These are phyloP conservation scores for Aspergillus affinis DNA, from an alignment of 495 filamentous ascomycete species.

Conservation along the genomic window DNA sequence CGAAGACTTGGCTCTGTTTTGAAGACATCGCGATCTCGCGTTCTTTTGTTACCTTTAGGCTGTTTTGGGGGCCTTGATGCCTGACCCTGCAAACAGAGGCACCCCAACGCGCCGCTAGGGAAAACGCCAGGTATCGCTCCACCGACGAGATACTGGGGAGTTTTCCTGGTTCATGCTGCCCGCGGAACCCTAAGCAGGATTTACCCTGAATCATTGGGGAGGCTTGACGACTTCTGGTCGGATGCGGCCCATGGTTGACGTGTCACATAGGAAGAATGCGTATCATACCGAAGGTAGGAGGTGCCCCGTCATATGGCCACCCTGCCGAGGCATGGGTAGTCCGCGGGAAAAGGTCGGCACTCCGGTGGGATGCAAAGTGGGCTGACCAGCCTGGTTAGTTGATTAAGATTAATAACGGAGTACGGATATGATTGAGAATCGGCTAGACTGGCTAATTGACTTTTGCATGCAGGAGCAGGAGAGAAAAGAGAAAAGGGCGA, in stretches of 20 bases:
- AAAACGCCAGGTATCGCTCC: not conserved
- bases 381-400: not conserved
- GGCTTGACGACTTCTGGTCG: conserved; percentile 9
- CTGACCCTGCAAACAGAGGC: not conserved
- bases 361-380: not conserved
- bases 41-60: not conserved
- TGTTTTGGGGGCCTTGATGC: not conserved
- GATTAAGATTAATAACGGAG: too few relatives aligned
- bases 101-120: too few relatives aligned
- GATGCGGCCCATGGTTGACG: conserved; percentile 22
- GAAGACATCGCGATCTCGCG: too few relatives aligned
- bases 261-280: conserved; percentile 14
- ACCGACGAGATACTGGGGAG: not conserved
- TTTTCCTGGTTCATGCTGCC: not conserved
- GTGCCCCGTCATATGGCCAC: too few relatives aligned
- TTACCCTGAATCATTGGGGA: conserved; percentile 1
- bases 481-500: not conserved
- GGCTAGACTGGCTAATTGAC: too few relatives aligned
- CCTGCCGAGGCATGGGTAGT: not conserved
- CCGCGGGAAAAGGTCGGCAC: not conserved
- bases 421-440: too few relatives aligned
- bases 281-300: not conserved
- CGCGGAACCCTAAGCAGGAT: not conserved
- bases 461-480: not conserved
- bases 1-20: too few relatives aligned